Evolutionary conservation across 805 yeast species (phyloP).

Genomic region (Candida krabiensis): DNA sequence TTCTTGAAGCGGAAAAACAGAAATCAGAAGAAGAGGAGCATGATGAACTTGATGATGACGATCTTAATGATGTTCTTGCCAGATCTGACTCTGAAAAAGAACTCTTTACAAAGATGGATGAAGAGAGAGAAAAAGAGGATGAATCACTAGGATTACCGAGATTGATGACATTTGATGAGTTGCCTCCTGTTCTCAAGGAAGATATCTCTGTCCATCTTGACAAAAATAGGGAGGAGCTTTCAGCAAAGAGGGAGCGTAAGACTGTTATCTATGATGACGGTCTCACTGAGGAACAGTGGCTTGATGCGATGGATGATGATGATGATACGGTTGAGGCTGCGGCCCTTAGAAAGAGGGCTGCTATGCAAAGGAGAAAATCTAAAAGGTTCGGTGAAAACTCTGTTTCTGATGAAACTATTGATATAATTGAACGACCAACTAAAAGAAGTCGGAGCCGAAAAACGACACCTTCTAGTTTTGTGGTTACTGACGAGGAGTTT

Average conservation of each 20-base stretch:
- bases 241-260: constrained; percentile 68
- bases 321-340: constrained; percentile 63
- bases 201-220: constrained; percentile 50
- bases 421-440: constrained; percentile 7
- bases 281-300: constrained; percentile 75
- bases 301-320: constrained; percentile 75
- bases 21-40: constrained; percentile 39
- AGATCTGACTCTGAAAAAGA: constrained; percentile 61
- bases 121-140: constrained; percentile 46
- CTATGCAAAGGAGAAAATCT: constrained; percentile 41
- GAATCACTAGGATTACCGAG: constrained; percentile 39
- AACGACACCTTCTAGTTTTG: constrained; percentile 3
- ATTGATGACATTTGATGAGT: constrained; percentile 65
- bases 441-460: constrained; percentile 5
- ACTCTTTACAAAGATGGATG: constrained; percentile 59
- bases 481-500: constrained; percentile 5
- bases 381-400: constrained; percentile 28
- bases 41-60: constrained; percentile 64
- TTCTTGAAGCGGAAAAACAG: constrained; percentile 67
- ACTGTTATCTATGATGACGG: constrained; percentile 63
- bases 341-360: constrained; percentile 48
- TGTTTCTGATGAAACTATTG: constrained; percentile 13
- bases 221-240: constrained; percentile 40
- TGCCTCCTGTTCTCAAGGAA: constrained; percentile 75
- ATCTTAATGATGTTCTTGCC: constrained; percentile 69